phyloP scores from a whole-genome alignment of 257 asterid genomes.

The Przewalskia tangutica region DNA sequence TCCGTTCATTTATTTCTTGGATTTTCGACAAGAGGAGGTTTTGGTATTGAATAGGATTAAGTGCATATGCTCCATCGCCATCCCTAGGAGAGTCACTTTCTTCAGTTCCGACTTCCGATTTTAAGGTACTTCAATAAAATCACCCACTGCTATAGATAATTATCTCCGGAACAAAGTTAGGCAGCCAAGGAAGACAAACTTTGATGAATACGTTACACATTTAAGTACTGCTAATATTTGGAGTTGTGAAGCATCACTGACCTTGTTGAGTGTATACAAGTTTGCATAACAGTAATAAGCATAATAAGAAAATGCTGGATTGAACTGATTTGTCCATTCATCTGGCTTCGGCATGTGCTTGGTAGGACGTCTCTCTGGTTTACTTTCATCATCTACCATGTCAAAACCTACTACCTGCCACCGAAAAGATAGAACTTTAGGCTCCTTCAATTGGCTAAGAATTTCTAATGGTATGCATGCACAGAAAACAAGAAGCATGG shows the following conservation, averaged over 20 bases:
- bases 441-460: neutral
- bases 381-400: slow-evolving; percentile 97
- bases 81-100: neutral
- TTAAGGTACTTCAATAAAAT: neutral
- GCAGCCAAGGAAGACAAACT: slow-evolving; percentile 2
- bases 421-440: neutral
- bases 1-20: neutral
- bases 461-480: neutral
- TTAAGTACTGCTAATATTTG: neutral
- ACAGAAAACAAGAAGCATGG: neutral
- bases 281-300: slow-evolving; percentile 95
- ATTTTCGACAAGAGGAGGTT: neutral
- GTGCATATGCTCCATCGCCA: neutral
- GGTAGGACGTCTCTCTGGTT: slow-evolving; percentile 95
- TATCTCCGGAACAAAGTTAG: slow-evolving; percentile 12
- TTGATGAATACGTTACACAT: neutral
- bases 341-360: slow-evolving; percentile 93
- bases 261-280: slow-evolving; percentile 84
- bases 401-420: slow-evolving; percentile 91
- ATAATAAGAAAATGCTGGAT: slow-evolving; percentile 93
- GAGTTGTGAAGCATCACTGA: slow-evolving; percentile 14
- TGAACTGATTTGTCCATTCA: slow-evolving; percentile 86
- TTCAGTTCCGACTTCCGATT: neutral
- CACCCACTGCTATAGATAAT: neutral
- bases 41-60: neutral